Conservation (phyloP, 2,329 filamentous ascomycete species). For the Biscogniauxia mediterranea region DNA sequence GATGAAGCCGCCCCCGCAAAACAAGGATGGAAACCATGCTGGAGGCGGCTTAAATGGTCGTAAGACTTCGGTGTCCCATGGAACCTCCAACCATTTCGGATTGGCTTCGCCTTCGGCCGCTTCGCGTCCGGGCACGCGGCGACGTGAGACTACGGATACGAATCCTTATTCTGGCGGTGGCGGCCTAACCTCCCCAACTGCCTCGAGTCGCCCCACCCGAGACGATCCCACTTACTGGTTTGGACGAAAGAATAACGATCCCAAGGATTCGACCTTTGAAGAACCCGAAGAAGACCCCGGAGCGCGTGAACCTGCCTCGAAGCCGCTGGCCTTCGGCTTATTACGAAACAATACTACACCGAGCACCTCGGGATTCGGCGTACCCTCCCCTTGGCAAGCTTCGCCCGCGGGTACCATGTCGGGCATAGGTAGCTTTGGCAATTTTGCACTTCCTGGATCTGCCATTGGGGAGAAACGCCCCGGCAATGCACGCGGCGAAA, state of each 20-base stretch:
- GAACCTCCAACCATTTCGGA: conserved; percentile 61
- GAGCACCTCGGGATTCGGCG: conserved; percentile 44
- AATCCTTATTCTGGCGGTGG: conserved; percentile 56
- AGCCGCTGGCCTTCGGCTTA: conserved; percentile 43
- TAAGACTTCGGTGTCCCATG: conserved; percentile 80
- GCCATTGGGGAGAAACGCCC: conserved; percentile 71
- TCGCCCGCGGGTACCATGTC: conserved; percentile 55
- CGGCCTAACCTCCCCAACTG: conserved; percentile 59
- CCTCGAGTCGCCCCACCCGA: conserved; percentile 56
- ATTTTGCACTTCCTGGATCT: conserved; percentile 69
- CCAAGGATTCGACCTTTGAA: conserved; percentile 52
- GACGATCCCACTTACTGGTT: conserved; percentile 63
- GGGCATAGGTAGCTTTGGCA: conserved; percentile 84
- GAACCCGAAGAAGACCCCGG: conserved; percentile 45
- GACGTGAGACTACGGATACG: conserved; percentile 75
- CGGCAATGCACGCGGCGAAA: conserved; percentile 69
- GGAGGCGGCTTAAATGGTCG: conserved; percentile 63
- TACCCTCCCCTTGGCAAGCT: conserved; percentile 45
- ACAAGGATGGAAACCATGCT: conserved; percentile 59
- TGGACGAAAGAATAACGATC: conserved; percentile 51
- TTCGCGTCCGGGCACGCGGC: conserved; percentile 71
- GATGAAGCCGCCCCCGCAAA: conserved; percentile 80
- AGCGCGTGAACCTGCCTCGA: conserved; percentile 30
- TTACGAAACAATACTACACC: conserved; percentile 53
- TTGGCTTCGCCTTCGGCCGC: conserved; percentile 70